These are phyloP conservation scores for Eucalyptus caleyi DNA, from an alignment of 345 rosid genomes.

Conservation along the genomic window DNA sequence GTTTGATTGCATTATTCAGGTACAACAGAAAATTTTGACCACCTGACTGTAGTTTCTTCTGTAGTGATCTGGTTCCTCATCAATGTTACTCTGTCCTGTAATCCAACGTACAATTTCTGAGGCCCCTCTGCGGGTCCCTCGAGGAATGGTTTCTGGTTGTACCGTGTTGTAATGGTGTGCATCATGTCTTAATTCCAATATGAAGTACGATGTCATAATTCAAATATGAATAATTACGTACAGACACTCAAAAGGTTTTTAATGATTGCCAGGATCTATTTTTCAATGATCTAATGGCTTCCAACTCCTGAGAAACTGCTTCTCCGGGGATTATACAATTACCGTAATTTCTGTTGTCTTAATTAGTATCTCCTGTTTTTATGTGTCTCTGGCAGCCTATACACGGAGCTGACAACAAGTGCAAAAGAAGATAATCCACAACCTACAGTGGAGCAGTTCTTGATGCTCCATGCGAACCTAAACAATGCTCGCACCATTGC, in stretches of 20 bases:
- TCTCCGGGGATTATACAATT: neutral
- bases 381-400: conserved; percentile 33
- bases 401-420: conserved; percentile 52
- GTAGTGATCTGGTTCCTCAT: neutral
- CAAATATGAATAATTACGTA: neutral
- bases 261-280: neutral
- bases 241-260: neutral
- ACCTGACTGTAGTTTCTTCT: neutral
- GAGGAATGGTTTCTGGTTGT: neutral
- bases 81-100: neutral
- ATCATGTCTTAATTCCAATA: neutral
- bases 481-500: conserved; percentile 38
- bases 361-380: neutral
- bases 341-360: neutral
- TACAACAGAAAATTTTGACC: neutral
- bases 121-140: neutral
- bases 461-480: conserved; percentile 57
- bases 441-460: conserved; percentile 80
- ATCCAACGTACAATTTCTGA: neutral
- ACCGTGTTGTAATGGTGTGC: neutral
- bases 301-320: neutral
- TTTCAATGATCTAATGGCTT: neutral
- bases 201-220: neutral
- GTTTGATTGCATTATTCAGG: neutral
- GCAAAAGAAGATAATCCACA: conserved; percentile 89